Evolutionary conservation across 176 grass and related monocot species (phyloP).

Genomic region (Alopecurus myosuroides): DNA sequence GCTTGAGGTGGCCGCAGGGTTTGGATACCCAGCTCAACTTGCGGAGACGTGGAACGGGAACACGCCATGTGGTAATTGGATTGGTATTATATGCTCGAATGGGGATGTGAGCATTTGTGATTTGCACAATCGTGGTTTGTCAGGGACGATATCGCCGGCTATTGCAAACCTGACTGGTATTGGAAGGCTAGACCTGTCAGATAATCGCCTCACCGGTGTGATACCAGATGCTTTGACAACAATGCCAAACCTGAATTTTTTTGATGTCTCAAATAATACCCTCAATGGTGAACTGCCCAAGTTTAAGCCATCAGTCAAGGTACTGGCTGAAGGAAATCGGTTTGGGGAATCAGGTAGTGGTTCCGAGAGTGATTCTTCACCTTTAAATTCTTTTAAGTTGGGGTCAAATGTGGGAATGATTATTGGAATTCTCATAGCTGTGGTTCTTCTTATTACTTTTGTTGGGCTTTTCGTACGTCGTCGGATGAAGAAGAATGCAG

Average conservation of each 20-base stretch:
- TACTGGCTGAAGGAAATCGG: conserved; percentile 47
- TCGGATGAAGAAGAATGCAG: conserved; percentile 43
- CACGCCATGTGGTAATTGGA: conserved; percentile 52
- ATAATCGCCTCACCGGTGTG: conserved; percentile 56
- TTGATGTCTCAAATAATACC: conserved; percentile 78
- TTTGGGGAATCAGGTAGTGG: conserved; percentile 45
- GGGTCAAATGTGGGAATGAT: conserved; percentile 40
- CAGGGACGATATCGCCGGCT: conserved; percentile 62
- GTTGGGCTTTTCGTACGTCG: conserved; percentile 34
- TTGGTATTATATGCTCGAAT: conserved; percentile 44
- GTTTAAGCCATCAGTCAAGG: conserved; percentile 50
- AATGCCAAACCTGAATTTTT: conserved; percentile 32
- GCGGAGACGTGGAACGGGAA: conserved; percentile 55
- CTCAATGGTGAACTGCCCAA: conserved; percentile 63
- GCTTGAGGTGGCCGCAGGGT: conserved; percentile 62
- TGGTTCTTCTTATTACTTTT: conserved; percentile 47
- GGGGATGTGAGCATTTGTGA: conserved; percentile 35
- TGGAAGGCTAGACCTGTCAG: conserved; percentile 46
- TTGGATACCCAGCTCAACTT: conserved; percentile 67
- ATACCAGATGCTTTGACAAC: conserved; percentile 61
- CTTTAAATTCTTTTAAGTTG: conserved; percentile 13
- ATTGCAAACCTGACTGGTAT: conserved; percentile 65
- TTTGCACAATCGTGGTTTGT: conserved; percentile 56
- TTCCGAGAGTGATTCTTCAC: conserved; percentile 21
- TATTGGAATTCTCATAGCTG: conserved; percentile 49